Conservation (phyloP, 305 asterid genomes). For the Petunia hybrid region DNA sequence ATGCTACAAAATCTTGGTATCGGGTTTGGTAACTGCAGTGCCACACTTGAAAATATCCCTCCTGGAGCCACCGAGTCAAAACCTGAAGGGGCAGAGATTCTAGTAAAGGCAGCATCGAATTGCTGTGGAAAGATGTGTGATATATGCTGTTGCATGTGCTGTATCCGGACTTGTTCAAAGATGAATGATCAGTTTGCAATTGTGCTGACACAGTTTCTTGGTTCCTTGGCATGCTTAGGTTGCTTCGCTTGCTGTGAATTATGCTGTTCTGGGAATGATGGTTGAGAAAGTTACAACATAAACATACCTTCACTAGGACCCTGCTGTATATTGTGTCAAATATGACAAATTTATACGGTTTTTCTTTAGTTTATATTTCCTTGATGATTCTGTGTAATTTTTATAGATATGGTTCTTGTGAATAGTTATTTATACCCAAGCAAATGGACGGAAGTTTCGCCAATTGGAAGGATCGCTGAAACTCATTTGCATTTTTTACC, state of each 20-base stretch:
- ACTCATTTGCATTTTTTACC: not conserved
- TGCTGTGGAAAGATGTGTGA: conserved; percentile 73
- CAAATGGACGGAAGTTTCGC: not conserved
- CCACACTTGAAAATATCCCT: conserved; percentile 74
- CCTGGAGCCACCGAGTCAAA: conserved; percentile 56
- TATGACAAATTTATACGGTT: not conserved
- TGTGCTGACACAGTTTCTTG: conserved; percentile 67
- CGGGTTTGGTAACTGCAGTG: conserved; percentile 75
- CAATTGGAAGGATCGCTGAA: not conserved
- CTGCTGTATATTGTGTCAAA: conserved; percentile 13
- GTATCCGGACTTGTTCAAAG: conserved; percentile 65
- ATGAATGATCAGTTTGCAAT: conserved; percentile 78
- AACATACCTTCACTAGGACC: not conserved
- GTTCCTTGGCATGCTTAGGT: conserved; percentile 81
- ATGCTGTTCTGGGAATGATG: conserved; percentile 61
- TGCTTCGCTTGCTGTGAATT: conserved; percentile 66
- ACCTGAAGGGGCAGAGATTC: conserved; percentile 63
- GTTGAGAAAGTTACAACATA: conserved; percentile 27
- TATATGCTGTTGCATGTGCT: conserved; percentile 86
- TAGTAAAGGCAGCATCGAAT: conserved; percentile 72
- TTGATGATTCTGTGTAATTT: not conserved
- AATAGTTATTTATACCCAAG: conserved; percentile 13
- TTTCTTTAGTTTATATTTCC: not conserved
- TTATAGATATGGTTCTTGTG: conserved; percentile 9
- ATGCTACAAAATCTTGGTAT: conserved; percentile 49